phyloP scores from a whole-genome alignment of 1,284 basidiomycete species.

The Rhodotorula sp. region DNA sequence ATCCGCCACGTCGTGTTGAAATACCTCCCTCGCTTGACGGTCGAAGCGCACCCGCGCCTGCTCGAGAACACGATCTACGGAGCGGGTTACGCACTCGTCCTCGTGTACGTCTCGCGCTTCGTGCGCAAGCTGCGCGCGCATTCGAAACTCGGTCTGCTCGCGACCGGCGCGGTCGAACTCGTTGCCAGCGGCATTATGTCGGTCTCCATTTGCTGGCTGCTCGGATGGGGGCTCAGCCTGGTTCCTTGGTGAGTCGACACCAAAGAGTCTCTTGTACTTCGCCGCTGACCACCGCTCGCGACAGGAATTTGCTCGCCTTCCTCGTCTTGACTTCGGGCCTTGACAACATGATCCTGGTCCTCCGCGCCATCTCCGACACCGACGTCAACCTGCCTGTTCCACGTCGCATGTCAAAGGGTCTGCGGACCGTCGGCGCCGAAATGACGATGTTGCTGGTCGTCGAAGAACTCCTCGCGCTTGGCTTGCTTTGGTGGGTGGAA shows the following conservation, averaged over 20 bases:
- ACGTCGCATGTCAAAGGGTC: conserved; percentile 83
- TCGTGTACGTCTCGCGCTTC: conserved; percentile 67
- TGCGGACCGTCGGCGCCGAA: conserved; percentile 81
- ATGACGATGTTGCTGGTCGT: conserved; percentile 88
- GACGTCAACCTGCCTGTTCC: conserved; percentile 87
- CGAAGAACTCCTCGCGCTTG: conserved; percentile 74
- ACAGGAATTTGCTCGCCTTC: conserved; percentile 71
- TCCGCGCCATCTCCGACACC: conserved; percentile 82
- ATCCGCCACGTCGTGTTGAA: conserved; percentile 36
- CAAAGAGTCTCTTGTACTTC: no score
- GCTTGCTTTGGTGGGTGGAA: conserved; percentile 65
- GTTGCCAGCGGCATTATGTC: conserved; percentile 88
- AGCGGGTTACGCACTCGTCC: conserved; percentile 74
- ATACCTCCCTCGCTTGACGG: conserved; percentile 35
- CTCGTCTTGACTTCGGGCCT: conserved; percentile 94
- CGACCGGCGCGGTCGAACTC: conserved; percentile 89
- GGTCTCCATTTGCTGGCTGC: conserved; percentile 81
- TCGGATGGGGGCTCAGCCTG: conserved; percentile 79
- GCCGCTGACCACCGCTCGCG: conserved; percentile 8
- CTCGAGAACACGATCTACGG: conserved; percentile 61
- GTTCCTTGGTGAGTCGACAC: conserved; percentile 67
- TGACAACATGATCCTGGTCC: conserved; percentile 94
- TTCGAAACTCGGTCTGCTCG: conserved; percentile 84
- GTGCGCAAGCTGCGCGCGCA: conserved; percentile 70
- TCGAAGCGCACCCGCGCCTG: conserved; percentile 29